Base-by-base conservation (phyloP, 2,329 filamentous ascomycete species). In the Aspergillus udagawae region DNA sequence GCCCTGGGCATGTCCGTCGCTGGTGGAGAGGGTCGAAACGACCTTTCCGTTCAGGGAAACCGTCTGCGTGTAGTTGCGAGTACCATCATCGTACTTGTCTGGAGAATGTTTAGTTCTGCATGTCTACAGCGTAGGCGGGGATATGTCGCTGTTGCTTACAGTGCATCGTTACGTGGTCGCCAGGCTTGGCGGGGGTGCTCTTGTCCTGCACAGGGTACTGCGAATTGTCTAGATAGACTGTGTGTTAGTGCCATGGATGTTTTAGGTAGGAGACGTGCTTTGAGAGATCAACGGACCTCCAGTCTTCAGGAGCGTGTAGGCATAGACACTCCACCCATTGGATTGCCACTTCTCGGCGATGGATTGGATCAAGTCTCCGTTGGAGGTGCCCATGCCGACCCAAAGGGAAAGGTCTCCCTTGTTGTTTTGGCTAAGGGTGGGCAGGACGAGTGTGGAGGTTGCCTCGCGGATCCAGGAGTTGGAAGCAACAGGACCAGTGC, bases 371-470 rank as follows among this genome's bases (percentile, higher is more conserved):
- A 81, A 60, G 55, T 80, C 74, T 25, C 75, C 77, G n/a, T 73
- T 73, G 3, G 73, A 76, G 4, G 77, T 80, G 3, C 77, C 78
- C 77, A 80, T 79, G 12, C 79, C 79, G 17, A 79, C 75, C 79
- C 78, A 80, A 20, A 81, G 69, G 6, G 76, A 77, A 21, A 74
- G 61, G 54, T 73, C 70, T 29, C 76, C 75, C 5, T 4, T 14
- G 4, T 66, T 67, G 42, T 69, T 71, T 35, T 14, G 4, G 32
- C 1, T 2, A 5, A 35, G 14, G 12, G 12, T 35, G 12, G 32
- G 38, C 71, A 80, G 68, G 17, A 77, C 64, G 17, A 80, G 69
- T 5, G 77, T 80, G 1, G 78, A 75, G 17, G 70, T 76, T 3
- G 78, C 69, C 58, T 78, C 75, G 27, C 74, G 70, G 62, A 80